Percentiles rank a stretch among this genome's conserved stretches.
Conservation (phyloP, 805 yeast species). For the Starmerella floricola region DNA sequence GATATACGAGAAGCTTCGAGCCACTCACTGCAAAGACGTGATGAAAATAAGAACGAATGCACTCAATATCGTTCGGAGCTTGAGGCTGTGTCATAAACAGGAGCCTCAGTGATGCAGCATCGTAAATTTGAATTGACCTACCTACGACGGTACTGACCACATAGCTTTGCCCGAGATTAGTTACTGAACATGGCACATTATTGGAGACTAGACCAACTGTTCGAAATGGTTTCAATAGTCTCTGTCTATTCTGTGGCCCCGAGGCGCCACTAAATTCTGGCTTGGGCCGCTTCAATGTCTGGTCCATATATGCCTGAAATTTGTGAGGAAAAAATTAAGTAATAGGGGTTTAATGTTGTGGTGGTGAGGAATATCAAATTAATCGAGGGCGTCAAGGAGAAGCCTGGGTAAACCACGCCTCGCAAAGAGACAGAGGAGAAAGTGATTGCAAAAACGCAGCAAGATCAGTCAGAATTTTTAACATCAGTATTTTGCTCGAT, state of each 20-base stretch:
- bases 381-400: too few relatives aligned
- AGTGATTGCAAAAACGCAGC: too few relatives aligned
- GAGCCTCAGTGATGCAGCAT: slow-evolving; percentile 68
- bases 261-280: not conserved
- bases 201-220: slow-evolving; percentile 77
- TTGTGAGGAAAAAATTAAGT: slow-evolving; percentile 11
- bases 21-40: slow-evolving; percentile 69
- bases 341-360: too few relatives aligned
- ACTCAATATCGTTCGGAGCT: slow-evolving; percentile 56
- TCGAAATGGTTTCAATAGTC: slow-evolving; percentile 22
- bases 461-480: too few relatives aligned
- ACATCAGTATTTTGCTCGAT: too few relatives aligned
- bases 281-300: slow-evolving; percentile 7
- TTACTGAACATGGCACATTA: slow-evolving; percentile 72
- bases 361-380: too few relatives aligned
- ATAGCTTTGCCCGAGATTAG: slow-evolving; percentile 77
- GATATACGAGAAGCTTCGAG: slow-evolving; percentile 59
- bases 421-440: too few relatives aligned
- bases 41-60: slow-evolving; percentile 70
- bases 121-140: slow-evolving; percentile 79
- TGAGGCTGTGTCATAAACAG: slow-evolving; percentile 75
- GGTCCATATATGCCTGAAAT: slow-evolving; percentile 1
- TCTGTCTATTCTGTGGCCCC: not conserved
- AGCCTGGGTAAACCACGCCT: too few relatives aligned
- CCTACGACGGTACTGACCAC: slow-evolving; percentile 87